These are phyloP conservation scores for Flammula alnicola DNA, from an alignment of 1,284 basidiomycete genomes.

Conservation along the genomic window DNA sequence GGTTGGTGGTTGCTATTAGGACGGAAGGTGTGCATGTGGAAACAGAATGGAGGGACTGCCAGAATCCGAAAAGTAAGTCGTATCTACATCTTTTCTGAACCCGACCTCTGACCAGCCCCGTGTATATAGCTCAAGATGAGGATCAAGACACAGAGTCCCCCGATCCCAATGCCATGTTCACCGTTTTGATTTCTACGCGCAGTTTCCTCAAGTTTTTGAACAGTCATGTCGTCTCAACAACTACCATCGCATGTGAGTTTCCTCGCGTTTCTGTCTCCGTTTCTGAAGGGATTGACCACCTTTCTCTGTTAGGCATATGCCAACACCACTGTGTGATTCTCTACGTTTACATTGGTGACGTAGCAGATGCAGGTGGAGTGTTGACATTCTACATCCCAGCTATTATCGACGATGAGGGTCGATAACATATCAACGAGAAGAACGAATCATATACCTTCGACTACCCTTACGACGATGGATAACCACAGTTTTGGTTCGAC, in stretches of 20 bases:
- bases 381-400: slow-evolving; percentile 89
- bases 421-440: no score
- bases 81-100: not conserved
- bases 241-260: slow-evolving; percentile 79
- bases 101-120: slow-evolving; percentile 11
- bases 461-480: no score
- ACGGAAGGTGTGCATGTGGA: slow-evolving; percentile 78
- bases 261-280: not conserved
- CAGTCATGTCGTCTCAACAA: slow-evolving; percentile 83
- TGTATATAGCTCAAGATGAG: slow-evolving; percentile 27
- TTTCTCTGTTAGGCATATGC: slow-evolving; percentile 53
- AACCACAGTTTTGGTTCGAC: no score
- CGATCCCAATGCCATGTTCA: slow-evolving; percentile 62
- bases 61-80: slow-evolving; percentile 70
- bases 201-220: slow-evolving; percentile 86
- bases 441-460: no score
- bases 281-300: slow-evolving; percentile 26
- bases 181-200: slow-evolving; percentile 72
- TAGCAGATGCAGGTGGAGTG: slow-evolving; percentile 82
- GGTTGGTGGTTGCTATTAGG: slow-evolving; percentile 69
- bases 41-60: slow-evolving; percentile 79
- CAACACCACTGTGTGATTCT: slow-evolving; percentile 86
- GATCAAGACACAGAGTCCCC: slow-evolving; percentile 38
- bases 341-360: slow-evolving; percentile 89
- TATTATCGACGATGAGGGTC: slow-evolving; percentile 40